Conservation (phyloP, 1,284 basidiomycete genomes). For the Trichosporon inkin region DNA sequence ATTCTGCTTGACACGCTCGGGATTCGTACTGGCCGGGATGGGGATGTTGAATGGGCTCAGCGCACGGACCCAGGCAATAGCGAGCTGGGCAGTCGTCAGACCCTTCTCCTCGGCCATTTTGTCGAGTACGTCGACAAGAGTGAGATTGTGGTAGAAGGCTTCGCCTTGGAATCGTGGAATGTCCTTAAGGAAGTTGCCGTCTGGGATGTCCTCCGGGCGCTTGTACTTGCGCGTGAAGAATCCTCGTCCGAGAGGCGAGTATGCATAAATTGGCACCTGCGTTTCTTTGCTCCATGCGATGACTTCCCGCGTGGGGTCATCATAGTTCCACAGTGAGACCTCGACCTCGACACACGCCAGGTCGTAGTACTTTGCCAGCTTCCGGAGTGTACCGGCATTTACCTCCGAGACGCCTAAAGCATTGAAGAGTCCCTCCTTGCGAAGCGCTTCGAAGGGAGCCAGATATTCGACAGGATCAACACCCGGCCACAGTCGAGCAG, state of each 20-base stretch:
- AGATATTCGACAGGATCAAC: conserved; percentile 14
- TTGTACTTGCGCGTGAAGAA: conserved; percentile 58
- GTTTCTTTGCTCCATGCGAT: conserved; percentile 52
- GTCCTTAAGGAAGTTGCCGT: conserved; percentile 37
- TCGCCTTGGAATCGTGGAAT: conserved; percentile 49
- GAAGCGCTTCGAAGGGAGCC: conserved; percentile 21
- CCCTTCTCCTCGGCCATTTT: conserved; percentile 55
- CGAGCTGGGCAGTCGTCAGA: conserved; percentile 58
- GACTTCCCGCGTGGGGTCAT: conserved; percentile 52
- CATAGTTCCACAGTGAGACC: conserved; percentile 56
- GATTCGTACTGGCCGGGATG: conserved; percentile 57
- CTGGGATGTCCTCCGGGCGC: conserved; percentile 55
- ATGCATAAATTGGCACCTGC: conserved; percentile 57
- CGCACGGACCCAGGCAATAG: conserved; percentile 60
- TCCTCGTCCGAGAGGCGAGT: conserved; percentile 61
- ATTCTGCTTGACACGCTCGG: conserved; percentile 54
- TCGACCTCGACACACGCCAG: conserved; percentile 58
- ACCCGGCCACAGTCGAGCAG: conserved; percentile 19
- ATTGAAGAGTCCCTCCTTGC: conserved; percentile 35
- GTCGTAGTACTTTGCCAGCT: not conserved
- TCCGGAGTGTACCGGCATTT: conserved; percentile 14
- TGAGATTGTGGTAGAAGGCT: conserved; percentile 58
- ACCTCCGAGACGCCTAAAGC: conserved; percentile 38
- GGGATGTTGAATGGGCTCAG: conserved; percentile 57
- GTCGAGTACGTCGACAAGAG: conserved; percentile 55